A percentile compares a stretch with the other conserved stretches of the same genome.
Evolutionary conservation across 495 filamentous ascomycete species (phyloP).

Genomic region (Staphylotrichum longicolle): DNA sequence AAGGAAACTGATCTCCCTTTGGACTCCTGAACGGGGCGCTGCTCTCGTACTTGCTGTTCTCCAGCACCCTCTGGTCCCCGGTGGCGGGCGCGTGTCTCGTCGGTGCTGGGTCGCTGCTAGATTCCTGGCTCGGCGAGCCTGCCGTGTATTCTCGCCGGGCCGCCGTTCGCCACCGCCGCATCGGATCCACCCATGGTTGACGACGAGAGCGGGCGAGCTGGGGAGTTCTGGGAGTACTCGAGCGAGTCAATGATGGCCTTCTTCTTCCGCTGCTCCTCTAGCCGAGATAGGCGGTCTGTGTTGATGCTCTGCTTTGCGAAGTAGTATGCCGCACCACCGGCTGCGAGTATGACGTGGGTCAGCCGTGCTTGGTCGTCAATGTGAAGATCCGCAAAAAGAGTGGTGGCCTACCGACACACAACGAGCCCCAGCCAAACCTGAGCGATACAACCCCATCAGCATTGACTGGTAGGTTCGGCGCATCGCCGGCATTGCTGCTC

Average conservation of each 20-base stretch:
- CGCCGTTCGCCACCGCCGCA: no score
- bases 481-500: conserved; percentile 22
- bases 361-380: no score
- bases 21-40: conserved; percentile 64
- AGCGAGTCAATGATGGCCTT: conserved; percentile 60
- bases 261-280: conserved; percentile 63
- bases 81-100: conserved; percentile 77
- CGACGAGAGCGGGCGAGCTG: no score
- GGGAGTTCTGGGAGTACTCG: conserved; percentile 51
- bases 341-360: no score
- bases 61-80: conserved; percentile 63
- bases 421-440: conserved; percentile 82
- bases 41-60: conserved; percentile 89
- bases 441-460: no score
- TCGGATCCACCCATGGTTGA: no score
- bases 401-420: conserved; percentile 66
- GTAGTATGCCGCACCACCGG: conserved; percentile 84
- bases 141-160: conserved; percentile 54
- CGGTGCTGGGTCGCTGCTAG: conserved; percentile 77
- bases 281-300: conserved; percentile 71
- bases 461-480: background rate
- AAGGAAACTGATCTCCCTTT: conserved; percentile 80
- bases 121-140: conserved; percentile 75
- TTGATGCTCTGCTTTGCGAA: conserved; percentile 95
- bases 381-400: no score